Evolutionary conservation across 805 yeast species (phyloP), one percentile per base, ranked within the genome.

Genomic region (Blastobotrys attinorum): DNA sequence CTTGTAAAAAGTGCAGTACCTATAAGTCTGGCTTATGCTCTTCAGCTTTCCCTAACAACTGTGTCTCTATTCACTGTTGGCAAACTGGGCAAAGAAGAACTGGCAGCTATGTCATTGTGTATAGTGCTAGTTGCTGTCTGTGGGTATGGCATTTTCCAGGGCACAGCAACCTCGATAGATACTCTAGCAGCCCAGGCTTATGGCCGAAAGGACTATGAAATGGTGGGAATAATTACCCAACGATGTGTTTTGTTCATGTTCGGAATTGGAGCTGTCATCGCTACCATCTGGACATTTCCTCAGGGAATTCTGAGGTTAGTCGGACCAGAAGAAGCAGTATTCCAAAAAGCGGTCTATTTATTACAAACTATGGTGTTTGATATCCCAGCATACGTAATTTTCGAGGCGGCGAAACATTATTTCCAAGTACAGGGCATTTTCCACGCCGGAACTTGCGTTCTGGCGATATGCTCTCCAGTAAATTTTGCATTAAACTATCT

Each of bases 141-240:
- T 37, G 75, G 75, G 3, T 72, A 77, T 36, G 82, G 84, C 0
- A 73, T 81, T 2, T 72, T 78, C 42, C 80, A 80, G 49, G 89
- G 88, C 10, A 70, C 78, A 50, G 75, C 84, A 3, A 79, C 87
- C 0, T 78, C 83, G 17, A 63, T 82, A 43, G 88, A 82, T 55
- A 80, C 88, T 0, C 69, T 78, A 47, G 81, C 85, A 45, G 79
- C 88, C 0, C 88, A 82, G 55, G 87, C 87, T 0, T 82, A 65
- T 59, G 89, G 89, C 17, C 81, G 84, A 3, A 70, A 70, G 17
- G 75, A 72, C 45, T 71, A 67, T 46, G 65, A 69, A 35, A 61
- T 71, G 50, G 87, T 82, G 2, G 86, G 87, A 1, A 56, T 73
- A 4, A 73, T 76, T 48, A 70, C 78, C 50, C 84, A 79, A 54